A percentile compares a stretch with the other conserved stretches of the same genome.
phyloP scores from a whole-genome alignment of 768 basidiomycete species.

The Phanerodontia chrysosporium region DNA sequence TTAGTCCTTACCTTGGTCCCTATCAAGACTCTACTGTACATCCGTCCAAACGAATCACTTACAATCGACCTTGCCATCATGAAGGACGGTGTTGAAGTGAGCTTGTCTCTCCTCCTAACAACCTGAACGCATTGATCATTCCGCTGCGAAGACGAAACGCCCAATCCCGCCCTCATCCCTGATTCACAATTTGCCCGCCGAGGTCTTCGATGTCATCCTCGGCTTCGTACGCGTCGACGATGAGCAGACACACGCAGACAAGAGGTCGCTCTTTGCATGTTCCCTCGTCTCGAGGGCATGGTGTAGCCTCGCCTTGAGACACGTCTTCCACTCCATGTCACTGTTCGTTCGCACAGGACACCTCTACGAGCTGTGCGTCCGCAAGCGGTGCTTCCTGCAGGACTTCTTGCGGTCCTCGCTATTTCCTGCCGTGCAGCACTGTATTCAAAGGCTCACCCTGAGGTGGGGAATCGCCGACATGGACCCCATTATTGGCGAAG shows the following conservation, averaged over 20 bases:
- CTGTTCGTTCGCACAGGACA: background rate
- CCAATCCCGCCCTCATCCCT: no score
- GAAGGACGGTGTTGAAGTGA: no score
- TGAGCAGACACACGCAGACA: background rate
- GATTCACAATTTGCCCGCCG: background rate
- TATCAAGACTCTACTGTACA: no score
- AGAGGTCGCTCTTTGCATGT: background rate
- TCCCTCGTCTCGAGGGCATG: background rate
- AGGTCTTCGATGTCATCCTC: background rate
- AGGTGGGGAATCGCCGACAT: background rate
- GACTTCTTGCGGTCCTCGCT: background rate
- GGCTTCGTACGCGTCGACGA: background rate
- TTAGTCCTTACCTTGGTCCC: no score
- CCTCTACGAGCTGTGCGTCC: background rate
- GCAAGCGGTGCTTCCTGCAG: background rate
- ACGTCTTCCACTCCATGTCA: background rate
- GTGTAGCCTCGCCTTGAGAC: background rate
- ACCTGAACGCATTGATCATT: no score
- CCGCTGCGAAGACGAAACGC: no score
- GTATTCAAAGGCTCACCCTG: background rate
- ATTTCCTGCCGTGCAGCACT: background rate
- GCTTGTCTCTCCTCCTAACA: no score
- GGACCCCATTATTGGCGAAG: background rate
- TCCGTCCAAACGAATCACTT: no score
- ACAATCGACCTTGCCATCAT: no score